Percentiles rank a stretch among this genome's conserved stretches.
Evolutionary conservation across 208 protist species (phyloP).

Genomic region (Acanthamoeba lenticulata): DNA sequence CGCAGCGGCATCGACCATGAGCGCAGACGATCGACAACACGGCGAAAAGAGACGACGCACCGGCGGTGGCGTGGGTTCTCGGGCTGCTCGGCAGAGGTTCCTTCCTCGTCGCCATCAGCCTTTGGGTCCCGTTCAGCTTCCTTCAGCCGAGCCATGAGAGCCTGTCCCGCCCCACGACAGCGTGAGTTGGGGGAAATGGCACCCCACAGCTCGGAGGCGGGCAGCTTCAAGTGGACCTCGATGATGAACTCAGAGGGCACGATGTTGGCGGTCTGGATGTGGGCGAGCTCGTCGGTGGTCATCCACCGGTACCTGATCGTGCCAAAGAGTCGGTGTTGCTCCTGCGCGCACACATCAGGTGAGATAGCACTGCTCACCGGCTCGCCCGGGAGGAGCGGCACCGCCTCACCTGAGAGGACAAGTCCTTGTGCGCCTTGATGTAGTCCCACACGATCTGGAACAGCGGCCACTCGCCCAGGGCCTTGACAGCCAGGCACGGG

Average conservation of each 20-base stretch:
- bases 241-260: constrained; percentile 11
- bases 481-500: background rate
- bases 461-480: background rate
- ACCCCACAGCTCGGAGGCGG: background rate
- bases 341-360: background rate
- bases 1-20: too few relatives aligned
- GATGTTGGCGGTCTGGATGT: background rate
- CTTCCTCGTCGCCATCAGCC: background rate
- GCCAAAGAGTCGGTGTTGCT: background rate
- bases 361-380: too few relatives aligned
- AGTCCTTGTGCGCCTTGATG: background rate
- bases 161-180: background rate
- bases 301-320: constrained; percentile 20
- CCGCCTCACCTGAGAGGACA: background rate
- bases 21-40: background rate
- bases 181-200: too few relatives aligned
- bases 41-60: background rate
- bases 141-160: background rate
- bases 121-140: constrained; percentile 16
- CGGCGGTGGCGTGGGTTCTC: background rate
- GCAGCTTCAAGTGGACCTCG: background rate
- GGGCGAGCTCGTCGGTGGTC: background rate
- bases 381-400: too few relatives aligned
- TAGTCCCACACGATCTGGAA: constrained; percentile 22
- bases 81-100: background rate